Evolutionary conservation across 305 asterid genomes (phyloP).

Genomic region (Euphrasia arctica): DNA sequence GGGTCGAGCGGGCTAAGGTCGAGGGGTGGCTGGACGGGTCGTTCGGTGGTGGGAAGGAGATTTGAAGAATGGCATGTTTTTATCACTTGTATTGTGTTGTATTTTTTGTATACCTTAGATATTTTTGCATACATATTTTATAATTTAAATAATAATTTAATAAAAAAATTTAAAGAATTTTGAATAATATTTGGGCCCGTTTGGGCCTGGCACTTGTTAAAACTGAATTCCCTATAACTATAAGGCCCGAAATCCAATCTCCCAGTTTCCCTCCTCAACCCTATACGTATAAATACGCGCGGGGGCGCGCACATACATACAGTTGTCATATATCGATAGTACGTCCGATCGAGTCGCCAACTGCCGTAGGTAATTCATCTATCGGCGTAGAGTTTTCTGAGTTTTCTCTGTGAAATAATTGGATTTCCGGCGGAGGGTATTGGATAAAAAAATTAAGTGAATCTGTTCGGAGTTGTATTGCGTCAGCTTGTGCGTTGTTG

Average conservation of each 20-base stretch:
- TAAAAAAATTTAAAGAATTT: no score
- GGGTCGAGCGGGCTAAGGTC: background rate
- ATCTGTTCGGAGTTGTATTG: background rate
- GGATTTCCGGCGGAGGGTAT: background rate
- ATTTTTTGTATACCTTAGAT: no score
- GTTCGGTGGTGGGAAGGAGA: constrained; percentile 7
- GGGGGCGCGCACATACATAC: background rate
- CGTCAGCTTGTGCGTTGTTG: background rate
- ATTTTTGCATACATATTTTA: no score
- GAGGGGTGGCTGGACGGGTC: constrained; percentile 61
- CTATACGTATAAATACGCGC: constrained; percentile 15
- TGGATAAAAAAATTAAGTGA: background rate
- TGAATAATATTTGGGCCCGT: no score
- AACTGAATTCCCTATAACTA: no score
- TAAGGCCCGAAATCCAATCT: constrained; percentile 9
- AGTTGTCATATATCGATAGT: background rate
- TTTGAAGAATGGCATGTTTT: background rate
- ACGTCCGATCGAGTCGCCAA: constrained; percentile 13
- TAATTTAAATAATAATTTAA: no score
- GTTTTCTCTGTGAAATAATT: constrained; percentile 5
- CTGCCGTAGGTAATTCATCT: constrained; percentile 18
- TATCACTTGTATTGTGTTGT: background rate
- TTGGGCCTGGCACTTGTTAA: no score
- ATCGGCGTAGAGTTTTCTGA: constrained; percentile 7
- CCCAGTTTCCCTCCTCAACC: constrained; percentile 20